phyloP scores from a whole-genome alignment of 2,329 filamentous ascomycete genomes.

The Diaporthe caulivora region DNA sequence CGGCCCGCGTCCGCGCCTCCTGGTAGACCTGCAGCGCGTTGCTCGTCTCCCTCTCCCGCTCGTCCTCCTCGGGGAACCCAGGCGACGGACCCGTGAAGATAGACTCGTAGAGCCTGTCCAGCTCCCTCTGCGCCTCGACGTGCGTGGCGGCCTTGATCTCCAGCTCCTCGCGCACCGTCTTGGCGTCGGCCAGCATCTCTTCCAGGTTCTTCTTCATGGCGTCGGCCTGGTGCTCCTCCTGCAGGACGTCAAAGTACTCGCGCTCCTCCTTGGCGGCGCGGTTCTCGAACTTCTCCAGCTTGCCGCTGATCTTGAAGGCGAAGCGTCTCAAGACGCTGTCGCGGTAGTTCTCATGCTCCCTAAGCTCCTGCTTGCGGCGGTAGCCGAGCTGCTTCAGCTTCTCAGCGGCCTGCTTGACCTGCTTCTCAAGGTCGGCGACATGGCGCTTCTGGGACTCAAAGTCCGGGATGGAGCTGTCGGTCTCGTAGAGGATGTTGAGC shows the following conservation, averaged over 20 bases:
- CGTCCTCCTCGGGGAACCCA: constrained; percentile 66
- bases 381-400: constrained; percentile 54
- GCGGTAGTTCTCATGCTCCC: constrained; percentile 65
- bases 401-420: constrained; percentile 53
- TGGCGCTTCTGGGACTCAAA: constrained; percentile 60
- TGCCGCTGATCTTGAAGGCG: constrained; percentile 63
- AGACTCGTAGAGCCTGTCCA: constrained; percentile 64
- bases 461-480: constrained; percentile 60
- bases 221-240: constrained; percentile 60
- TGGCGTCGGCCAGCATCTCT: constrained; percentile 55
- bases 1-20: constrained; percentile 49
- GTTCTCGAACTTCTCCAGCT: constrained; percentile 61
- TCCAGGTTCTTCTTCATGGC: constrained; percentile 56
- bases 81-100: constrained; percentile 67
- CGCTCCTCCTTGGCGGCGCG: constrained; percentile 65
- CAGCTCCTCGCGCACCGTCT: constrained; percentile 51
- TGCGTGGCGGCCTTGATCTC: constrained; percentile 52
- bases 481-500: constrained; percentile 59
- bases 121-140: constrained; percentile 56
- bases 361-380: constrained; percentile 60
- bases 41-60: constrained; percentile 54
- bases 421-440: constrained; percentile 58
- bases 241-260: constrained; percentile 66
- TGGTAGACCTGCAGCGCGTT: constrained; percentile 53
- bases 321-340: constrained; percentile 65